These are phyloP conservation scores for Didymella pinodella DNA, from an alignment of 2,329 filamentous ascomycete genomes.

Conservation along the genomic window DNA sequence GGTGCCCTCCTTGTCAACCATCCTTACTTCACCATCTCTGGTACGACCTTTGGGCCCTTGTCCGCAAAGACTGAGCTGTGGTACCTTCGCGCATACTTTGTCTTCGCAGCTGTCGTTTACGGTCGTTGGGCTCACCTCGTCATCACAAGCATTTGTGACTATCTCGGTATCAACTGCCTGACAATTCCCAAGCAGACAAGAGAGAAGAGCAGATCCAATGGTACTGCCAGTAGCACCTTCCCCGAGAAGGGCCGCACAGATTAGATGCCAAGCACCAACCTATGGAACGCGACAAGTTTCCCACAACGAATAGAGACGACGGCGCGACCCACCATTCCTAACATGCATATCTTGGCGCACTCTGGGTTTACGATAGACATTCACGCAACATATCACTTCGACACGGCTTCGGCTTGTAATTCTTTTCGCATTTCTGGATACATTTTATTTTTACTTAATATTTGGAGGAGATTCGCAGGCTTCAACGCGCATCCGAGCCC, in stretches of 20 bases:
- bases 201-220: conserved; percentile 43
- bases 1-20: conserved; percentile 86
- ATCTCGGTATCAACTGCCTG: conserved; percentile 91
- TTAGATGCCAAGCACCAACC: conserved; percentile 19
- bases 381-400: conserved; percentile 15
- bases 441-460: conserved; percentile 20
- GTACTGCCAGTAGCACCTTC: conserved; percentile 37
- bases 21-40: conserved; percentile 65
- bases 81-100: conserved; percentile 85
- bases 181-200: conserved; percentile 68
- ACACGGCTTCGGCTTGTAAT: conserved; percentile 12
- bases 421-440: conserved; percentile 14
- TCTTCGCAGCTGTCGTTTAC: conserved; percentile 85
- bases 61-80: conserved; percentile 72
- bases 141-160: conserved; percentile 88
- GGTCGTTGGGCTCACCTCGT: conserved; percentile 92
- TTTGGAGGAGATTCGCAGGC: conserved; percentile 3
- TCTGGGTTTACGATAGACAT: conserved; percentile 18
- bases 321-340: conserved; percentile 12
- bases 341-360: conserved; percentile 19
- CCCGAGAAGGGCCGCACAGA: conserved; percentile 47
- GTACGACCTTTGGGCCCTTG: conserved; percentile 64
- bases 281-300: background rate
- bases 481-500: conserved; percentile 2
- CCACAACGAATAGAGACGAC: conserved; percentile 12